A percentile compares a stretch with the other conserved stretches of the same genome.
Evolutionary conservation across 805 yeast species (phyloP).

Genomic region (Candida saitoana): DNA sequence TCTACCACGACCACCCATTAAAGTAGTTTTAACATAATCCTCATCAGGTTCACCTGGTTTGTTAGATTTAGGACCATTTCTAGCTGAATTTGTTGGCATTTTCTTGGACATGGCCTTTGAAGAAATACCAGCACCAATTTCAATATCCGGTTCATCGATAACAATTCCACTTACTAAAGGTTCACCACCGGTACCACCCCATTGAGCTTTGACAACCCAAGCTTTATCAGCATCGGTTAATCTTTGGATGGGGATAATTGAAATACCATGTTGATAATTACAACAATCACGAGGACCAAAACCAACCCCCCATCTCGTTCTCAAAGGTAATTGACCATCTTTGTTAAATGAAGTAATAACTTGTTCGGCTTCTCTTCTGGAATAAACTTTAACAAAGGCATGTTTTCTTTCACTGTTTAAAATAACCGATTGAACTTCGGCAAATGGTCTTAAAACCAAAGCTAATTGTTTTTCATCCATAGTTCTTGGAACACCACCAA

Average conservation of each 20-base stretch:
- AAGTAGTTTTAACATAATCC: slow-evolving; percentile 33
- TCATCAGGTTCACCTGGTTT: slow-evolving; percentile 56
- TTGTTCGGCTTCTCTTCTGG: slow-evolving; percentile 85
- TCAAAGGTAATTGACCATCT: slow-evolving; percentile 57
- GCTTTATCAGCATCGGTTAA: slow-evolving; percentile 90
- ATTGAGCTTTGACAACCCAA: slow-evolving; percentile 87
- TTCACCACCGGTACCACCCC: slow-evolving; percentile 96
- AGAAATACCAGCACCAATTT: slow-evolving; percentile 89
- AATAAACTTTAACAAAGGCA: slow-evolving; percentile 92
- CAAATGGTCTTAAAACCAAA: slow-evolving; percentile 71
- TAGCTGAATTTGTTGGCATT: slow-evolving; percentile 86
- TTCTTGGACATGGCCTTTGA: slow-evolving; percentile 87
- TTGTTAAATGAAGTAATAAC: slow-evolving; percentile 71
- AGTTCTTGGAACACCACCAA: slow-evolving; percentile 85
- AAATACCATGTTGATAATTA: slow-evolving; percentile 86
- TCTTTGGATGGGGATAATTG: slow-evolving; percentile 80
- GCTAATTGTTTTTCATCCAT: slow-evolving; percentile 76
- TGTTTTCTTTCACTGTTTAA: slow-evolving; percentile 86
- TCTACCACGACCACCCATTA: slow-evolving; percentile 13
- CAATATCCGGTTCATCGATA: slow-evolving; percentile 96
- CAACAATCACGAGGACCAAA: slow-evolving; percentile 98
- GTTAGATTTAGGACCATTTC: slow-evolving; percentile 76
- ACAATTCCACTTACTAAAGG: slow-evolving; percentile 75
- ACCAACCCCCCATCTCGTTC: slow-evolving; percentile 99
- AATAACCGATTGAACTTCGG: slow-evolving; percentile 88